Evolutionary conservation across 345 rosid genomes (phyloP).

Genomic region (Citrus sp.): DNA sequence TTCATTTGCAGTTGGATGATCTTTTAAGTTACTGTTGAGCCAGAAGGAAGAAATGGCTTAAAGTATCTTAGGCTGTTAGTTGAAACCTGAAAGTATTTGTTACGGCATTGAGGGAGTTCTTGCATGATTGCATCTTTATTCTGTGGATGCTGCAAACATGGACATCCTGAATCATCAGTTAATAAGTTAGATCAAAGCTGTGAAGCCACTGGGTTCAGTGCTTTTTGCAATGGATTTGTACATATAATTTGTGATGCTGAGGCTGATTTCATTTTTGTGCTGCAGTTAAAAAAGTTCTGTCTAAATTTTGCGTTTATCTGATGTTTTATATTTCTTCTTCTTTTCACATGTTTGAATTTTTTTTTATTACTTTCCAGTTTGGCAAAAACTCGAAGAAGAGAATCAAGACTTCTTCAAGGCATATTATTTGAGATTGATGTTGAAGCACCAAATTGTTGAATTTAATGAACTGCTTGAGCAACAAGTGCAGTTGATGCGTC

Average conservation of each 20-base stretch:
- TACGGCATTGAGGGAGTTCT: background rate
- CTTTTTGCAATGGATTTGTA: background rate
- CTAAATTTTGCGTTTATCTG: background rate
- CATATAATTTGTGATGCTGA: background rate
- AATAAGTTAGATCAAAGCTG: background rate
- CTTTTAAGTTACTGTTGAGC: background rate
- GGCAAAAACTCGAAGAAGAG: conserved; percentile 99
- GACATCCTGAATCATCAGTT: background rate
- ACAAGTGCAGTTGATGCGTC: conserved; percentile 80
- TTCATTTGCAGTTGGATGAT: background rate
- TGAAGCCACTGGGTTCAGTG: background rate
- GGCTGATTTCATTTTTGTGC: background rate
- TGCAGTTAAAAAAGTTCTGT: background rate
- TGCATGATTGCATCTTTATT: background rate
- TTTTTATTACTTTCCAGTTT: conserved; percentile 51
- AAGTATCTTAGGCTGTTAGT: background rate
- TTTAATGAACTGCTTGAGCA: conserved; percentile 94
- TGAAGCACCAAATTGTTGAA: conserved; percentile 88
- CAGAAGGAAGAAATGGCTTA: background rate
- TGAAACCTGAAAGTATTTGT: background rate
- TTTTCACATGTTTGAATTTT: background rate
- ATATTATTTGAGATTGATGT: conserved; percentile 81
- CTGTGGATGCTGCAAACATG: background rate
- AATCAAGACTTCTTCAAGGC: conserved; percentile 90
- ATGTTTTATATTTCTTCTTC: background rate